Conservation (phyloP, 176 grass and related monocot species). For the Bolboschoenus planiculmis region DNA sequence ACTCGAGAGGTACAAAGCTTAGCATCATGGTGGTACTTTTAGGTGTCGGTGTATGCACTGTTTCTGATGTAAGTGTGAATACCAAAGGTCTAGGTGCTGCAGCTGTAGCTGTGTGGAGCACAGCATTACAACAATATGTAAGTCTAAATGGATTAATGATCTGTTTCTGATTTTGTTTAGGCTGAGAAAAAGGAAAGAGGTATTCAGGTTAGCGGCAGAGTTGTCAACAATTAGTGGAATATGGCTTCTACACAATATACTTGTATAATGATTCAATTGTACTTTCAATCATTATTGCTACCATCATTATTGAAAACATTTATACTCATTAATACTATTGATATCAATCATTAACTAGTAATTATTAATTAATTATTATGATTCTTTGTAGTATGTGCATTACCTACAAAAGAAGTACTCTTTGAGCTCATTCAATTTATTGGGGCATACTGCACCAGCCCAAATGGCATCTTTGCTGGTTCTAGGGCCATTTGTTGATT, state of each 20-base stretch:
- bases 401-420: constrained; percentile 53
- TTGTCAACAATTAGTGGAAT: not conserved
- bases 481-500: constrained; percentile 51
- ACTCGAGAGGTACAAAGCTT: constrained; percentile 59
- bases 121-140: constrained; percentile 67
- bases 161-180: not conserved
- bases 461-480: constrained; percentile 48
- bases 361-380: constrained; percentile 1
- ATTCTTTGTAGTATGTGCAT: constrained; percentile 45
- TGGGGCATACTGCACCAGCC: constrained; percentile 55
- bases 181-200: not conserved
- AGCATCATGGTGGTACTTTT: constrained; percentile 63
- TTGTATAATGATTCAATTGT: not conserved
- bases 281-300: no score
- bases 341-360: not conserved
- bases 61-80: constrained; percentile 65
- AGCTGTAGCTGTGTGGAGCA: constrained; percentile 51
- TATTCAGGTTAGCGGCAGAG: not conserved
- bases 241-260: not conserved
- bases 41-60: constrained; percentile 55
- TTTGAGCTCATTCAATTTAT: constrained; percentile 41
- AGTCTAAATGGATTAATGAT: constrained; percentile 21
- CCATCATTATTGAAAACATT: no score
- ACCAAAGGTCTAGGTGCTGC: constrained; percentile 49
- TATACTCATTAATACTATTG: not conserved